Percentiles rank a stretch among this genome's conserved stretches.
phyloP scores from a whole-genome alignment of 257 asterid genomes.

The Echites panduratus region DNA sequence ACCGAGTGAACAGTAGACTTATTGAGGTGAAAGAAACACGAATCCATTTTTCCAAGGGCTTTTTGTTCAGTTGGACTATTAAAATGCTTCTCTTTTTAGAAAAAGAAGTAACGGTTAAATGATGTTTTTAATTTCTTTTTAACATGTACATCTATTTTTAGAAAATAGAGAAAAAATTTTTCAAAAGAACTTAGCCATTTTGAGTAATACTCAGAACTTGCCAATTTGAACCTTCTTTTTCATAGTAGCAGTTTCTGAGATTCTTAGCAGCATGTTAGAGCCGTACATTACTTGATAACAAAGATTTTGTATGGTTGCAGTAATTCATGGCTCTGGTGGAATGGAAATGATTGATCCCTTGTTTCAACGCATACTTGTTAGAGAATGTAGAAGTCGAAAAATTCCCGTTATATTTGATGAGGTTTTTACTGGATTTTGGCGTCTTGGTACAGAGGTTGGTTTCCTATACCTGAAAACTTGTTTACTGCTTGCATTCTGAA shows the following conservation, averaged over 20 bases:
- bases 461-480: background rate
- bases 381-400: slow-evolving; percentile 63
- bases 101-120: too few relatives aligned
- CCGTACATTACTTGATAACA: background rate
- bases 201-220: background rate
- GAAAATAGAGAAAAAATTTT: too few relatives aligned
- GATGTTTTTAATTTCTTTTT: too few relatives aligned
- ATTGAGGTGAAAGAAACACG: background rate
- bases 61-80: background rate
- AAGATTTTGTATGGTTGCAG: slow-evolving; percentile 29
- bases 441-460: slow-evolving; percentile 89
- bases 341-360: slow-evolving; percentile 95
- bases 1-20: background rate
- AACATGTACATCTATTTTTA: too few relatives aligned
- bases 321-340: slow-evolving; percentile 94
- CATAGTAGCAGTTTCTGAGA: too few relatives aligned
- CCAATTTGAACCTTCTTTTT: background rate
- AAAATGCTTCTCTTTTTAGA: too few relatives aligned
- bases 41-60: background rate
- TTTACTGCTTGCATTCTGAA: background rate
- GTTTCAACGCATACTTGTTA: slow-evolving; percentile 80
- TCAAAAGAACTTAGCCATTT: background rate
- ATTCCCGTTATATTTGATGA: slow-evolving; percentile 94
- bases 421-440: slow-evolving; percentile 99
- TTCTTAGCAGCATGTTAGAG: background rate